Evolutionary conservation across 2,329 filamentous ascomycete species (phyloP).

Genomic region (Onygena corvina): DNA sequence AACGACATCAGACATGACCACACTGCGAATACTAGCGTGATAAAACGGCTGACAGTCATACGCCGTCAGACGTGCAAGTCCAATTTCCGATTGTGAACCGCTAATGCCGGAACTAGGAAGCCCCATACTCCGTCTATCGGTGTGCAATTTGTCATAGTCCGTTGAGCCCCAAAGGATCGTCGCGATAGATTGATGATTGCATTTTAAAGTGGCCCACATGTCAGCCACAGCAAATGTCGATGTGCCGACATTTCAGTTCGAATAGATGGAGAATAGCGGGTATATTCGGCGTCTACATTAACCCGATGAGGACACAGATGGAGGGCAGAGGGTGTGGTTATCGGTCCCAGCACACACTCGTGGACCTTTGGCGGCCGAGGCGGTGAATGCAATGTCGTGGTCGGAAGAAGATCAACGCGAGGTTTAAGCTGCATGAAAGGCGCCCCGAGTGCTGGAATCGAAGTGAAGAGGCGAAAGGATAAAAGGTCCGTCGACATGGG

Average conservation of each 20-base stretch:
- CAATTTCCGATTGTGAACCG: background rate
- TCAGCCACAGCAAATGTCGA: background rate
- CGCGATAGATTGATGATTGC: background rate
- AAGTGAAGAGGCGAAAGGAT: constrained; percentile 1
- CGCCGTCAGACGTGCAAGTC: no score
- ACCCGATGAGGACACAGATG: background rate
- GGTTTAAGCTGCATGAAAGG: no score
- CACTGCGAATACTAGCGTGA: no score
- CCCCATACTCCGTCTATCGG: no score
- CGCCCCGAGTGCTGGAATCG: background rate
- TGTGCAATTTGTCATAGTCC: background rate
- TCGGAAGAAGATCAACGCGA: no score
- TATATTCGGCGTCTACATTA: constrained; percentile 3
- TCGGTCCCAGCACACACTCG: background rate
- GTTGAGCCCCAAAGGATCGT: background rate
- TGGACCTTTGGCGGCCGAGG: background rate
- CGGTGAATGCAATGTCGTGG: no score
- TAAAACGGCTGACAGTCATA: no score
- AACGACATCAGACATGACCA: no score
- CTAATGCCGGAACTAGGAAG: background rate
- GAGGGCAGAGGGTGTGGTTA: background rate
- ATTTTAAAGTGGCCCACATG: background rate
- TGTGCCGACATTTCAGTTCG: background rate
- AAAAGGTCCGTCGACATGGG: background rate
- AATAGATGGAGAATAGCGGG: background rate